Conservation (phyloP, 306 rosid species). For the Lablab purpureus region DNA sequence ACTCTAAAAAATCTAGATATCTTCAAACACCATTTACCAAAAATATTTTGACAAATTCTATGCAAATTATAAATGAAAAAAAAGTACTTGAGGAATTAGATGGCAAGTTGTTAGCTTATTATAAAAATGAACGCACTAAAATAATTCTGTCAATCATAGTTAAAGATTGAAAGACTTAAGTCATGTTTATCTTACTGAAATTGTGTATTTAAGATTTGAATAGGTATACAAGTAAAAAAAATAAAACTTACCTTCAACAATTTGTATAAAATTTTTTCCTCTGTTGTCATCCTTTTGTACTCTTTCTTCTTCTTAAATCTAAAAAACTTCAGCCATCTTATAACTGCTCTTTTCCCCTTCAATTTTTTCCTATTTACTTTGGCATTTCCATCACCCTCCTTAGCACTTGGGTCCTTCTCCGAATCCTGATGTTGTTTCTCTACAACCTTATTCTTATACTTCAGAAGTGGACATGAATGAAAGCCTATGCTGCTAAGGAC, state of each 20-base stretch:
- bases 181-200: neutral
- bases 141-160: neutral
- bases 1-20: neutral
- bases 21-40: neutral
- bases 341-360: constrained; percentile 92
- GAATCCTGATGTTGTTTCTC: constrained; percentile 48
- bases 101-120: neutral
- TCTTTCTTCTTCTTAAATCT: constrained; percentile 91
- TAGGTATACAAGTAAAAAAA: neutral
- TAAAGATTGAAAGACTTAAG: neutral
- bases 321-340: constrained; percentile 86
- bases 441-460: constrained; percentile 46
- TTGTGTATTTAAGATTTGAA: neutral
- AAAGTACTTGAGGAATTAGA: neutral
- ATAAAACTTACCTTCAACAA: constrained; percentile 63
- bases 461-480: constrained; percentile 58
- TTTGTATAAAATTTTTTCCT: constrained; percentile 75
- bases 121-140: neutral
- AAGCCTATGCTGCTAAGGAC: constrained; percentile 49
- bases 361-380: constrained; percentile 66
- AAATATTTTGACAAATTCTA: neutral
- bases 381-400: constrained; percentile 40
- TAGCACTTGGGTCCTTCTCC: constrained; percentile 42
- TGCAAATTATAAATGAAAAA: neutral
- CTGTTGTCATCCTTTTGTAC: constrained; percentile 80